Base-by-base conservation (phyloP, 345 rosid species). In the Alliaria petiolata region DNA sequence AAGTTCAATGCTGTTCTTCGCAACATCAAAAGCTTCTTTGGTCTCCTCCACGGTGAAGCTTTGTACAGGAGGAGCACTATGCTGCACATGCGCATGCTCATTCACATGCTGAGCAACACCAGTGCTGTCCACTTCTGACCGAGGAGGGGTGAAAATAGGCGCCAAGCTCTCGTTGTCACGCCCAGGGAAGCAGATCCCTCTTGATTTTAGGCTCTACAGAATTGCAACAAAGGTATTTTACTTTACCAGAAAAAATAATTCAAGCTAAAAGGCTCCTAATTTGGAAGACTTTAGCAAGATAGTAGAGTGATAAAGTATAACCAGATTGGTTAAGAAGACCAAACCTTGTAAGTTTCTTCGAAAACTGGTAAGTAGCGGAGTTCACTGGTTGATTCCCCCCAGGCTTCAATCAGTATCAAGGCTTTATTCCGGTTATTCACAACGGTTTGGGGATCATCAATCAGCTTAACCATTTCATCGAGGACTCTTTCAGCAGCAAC, bases 371-470 rank as follows among this genome's bases (percentile, higher is more conserved):
- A 71, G 85, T 90, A 93, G 7, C 90, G 92, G 59, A 91, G 89
- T 72, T 93, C 98, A 22, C 83, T 72, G 12, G 86, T 87, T 17
- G 98, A 91, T 61, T 93, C 97, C 0, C 97, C 98, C 98, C 97
- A 91, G 34, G 92, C 80, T 81, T 93, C 97, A 62, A 93, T 87
- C 63, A 93, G 60, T 56, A 65, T 81, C 83, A 93, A 77, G 69
- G 92, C 95, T 78, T 93, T 93, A 71, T 85, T 93, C 77, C 95
- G 79, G 59, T 89, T 93, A 68, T 85, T 86, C 33, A 93, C 84
- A 79, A 89, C 85, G n/a, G 92, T 91, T 81, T 84, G 96, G 11
- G 97, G 97, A 67, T 93, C 97, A 79, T 93, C 98, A 76, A 93
- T 84, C 7, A 93, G 81, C 81, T 87, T 91, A 64, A 93, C 96